Base-by-base conservation (phyloP, 2,329 filamentous ascomycete genomes). In the Rutstroemia sp. region DNA sequence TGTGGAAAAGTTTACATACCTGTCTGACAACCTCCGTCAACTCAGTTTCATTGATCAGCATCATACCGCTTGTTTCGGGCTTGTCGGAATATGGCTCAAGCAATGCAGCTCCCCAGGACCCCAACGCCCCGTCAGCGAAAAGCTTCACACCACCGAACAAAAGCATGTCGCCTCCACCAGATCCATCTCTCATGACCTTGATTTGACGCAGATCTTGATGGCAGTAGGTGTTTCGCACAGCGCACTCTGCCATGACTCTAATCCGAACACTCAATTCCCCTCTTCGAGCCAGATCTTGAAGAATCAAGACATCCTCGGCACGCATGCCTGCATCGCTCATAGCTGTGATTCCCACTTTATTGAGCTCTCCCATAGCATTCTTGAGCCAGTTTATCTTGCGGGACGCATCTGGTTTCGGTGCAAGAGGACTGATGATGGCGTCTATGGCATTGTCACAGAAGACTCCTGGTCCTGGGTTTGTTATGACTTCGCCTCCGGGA, bases 361-460 rank as follows among this genome's bases (percentile, higher is more conserved):
- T 86, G 48, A 89, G 72, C 51, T 78, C 77, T 12, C 64, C 66
- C 79, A 88, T 86, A 12, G 85, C 85, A 5, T 78, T 77, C 49
- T 74, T 75, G 56, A 88, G 69, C 58, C 80, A 83, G 23, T 67
- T 69, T 5, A 75, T 73, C 64, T 82, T 85, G 61, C 75, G 76
- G n/a, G 74, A 73, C 5, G 68, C 69, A 46, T 73, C 73, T 0
- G 83, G 81, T 57, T 77, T 77, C 1, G 84, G 83, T 73, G 82
- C 85, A 17, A 80, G 63, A 2, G 73, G 70, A 56, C 75, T 73
- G 38, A 87, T 75, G 51, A 84, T 68, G 2, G 44, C 48, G 45
- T 84, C 81, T 78, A 88, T 87, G 23, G 85, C 84, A 65, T 88
- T 88, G 68, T 89, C 85, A 65, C 86, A 89, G 63, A 88, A 88